phyloP scores from a whole-genome alignment of 768 basidiomycete genomes.

The Leucogyrophana mollusca region DNA sequence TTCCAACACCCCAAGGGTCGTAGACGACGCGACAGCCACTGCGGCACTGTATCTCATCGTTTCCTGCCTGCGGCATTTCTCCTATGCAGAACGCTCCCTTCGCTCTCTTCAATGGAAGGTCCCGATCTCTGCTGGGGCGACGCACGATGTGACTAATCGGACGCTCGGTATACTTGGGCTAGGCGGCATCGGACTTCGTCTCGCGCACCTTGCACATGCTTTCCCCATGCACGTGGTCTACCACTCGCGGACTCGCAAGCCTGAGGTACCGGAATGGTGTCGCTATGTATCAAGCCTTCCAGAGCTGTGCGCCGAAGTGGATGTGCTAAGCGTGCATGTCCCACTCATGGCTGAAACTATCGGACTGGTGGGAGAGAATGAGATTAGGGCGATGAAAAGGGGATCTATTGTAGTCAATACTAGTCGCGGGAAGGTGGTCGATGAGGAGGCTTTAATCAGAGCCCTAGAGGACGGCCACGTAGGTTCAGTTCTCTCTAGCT shows the following conservation, averaged over 20 bases:
- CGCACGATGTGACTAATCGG: conserved; percentile 61
- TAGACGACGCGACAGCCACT: conserved; percentile 84
- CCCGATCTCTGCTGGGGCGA: conserved; percentile 34
- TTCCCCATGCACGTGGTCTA: conserved; percentile 89
- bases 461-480: conserved; percentile 85
- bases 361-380: conserved; percentile 65
- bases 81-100: conserved; percentile 49
- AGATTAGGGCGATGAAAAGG: conserved; percentile 71
- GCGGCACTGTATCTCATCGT: conserved; percentile 78
- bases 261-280: conserved; percentile 50
- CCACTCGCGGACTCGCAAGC: conserved; percentile 57
- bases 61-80: conserved; percentile 67
- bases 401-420: conserved; percentile 78
- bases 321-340: conserved; percentile 81
- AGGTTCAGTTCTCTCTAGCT: conserved; percentile 36
- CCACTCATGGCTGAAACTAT: conserved; percentile 72
- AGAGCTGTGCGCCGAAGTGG: conserved; percentile 67
- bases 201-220: conserved; percentile 65
- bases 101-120: not conserved
- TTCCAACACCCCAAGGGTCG: conserved; percentile 82
- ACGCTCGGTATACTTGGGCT: conserved; percentile 69
- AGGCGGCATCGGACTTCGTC: conserved; percentile 66
- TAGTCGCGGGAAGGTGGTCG: conserved; percentile 80
- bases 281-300: conserved; percentile 26
- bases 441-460: conserved; percentile 77